These are phyloP conservation scores for Coccomyxa subellipsoidea DNA, from an alignment of 163 green algal genomes.

Conservation along the genomic window DNA sequence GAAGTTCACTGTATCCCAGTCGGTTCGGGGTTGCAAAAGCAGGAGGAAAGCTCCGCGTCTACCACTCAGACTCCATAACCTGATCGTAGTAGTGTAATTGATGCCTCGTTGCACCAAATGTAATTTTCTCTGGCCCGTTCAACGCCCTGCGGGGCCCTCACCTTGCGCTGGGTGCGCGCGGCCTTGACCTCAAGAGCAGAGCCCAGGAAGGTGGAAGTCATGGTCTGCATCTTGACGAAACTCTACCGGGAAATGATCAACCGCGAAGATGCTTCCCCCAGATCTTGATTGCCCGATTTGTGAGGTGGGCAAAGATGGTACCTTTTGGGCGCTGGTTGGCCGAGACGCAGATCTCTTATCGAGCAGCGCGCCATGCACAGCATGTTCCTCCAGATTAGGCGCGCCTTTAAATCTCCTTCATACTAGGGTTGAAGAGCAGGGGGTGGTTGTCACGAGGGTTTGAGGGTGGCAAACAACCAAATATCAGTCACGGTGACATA, in stretches of 20 bases:
- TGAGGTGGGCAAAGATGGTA: not conserved
- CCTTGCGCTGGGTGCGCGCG: slow-evolving; percentile 1
- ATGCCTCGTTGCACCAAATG: too few species aligned
- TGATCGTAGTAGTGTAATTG: too few species aligned
- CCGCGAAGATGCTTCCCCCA: not conserved
- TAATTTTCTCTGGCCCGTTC: too few species aligned
- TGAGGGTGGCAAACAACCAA: too few species aligned
- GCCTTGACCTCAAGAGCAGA: not conserved
- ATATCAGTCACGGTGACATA: too few species aligned
- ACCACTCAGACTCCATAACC: too few species aligned
- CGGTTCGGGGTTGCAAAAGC: not conserved
- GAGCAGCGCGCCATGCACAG: not conserved
- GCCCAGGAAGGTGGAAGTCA: slow-evolving; percentile 4
- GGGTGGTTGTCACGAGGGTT: too few species aligned
- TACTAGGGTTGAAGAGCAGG: too few species aligned
- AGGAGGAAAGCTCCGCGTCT: too few species aligned
- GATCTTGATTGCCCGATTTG: not conserved
- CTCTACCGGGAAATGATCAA: not conserved
- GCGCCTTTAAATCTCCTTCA: too few species aligned
- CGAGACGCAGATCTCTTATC: not conserved
- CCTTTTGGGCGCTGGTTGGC: not conserved
- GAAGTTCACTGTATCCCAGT: not conserved
- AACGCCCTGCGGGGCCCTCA: too few species aligned
- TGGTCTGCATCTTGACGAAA: not conserved
- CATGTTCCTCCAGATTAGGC: not conserved